Evolutionary conservation across 1,284 basidiomycete genomes (phyloP), one percentile per base, ranked within the genome.

Genomic region (Moniliophthora roreri): DNA sequence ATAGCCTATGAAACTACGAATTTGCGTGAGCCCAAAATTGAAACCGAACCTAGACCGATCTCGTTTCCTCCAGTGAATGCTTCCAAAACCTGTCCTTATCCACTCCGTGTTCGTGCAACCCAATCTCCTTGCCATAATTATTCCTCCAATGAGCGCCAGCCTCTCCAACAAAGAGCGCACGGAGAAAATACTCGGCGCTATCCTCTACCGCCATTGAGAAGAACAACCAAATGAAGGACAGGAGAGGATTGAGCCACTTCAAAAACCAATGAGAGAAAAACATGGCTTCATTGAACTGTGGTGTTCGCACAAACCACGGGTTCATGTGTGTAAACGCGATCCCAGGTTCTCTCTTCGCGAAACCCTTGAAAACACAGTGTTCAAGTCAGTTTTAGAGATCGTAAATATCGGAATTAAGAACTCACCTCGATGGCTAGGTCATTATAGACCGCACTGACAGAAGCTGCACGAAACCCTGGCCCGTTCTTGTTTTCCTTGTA

Each of bases 61-160:
- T 23, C 21, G 44, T 46, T 24, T 46, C 44, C 44, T 46, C 44
- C 44, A 46, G 10, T 18, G 44, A 46, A 32, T 46, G 44, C 26
- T 32, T 46, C 44, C 44, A 46, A 46, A 46, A 46, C 24, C 16
- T 15, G 5, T 46, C 44, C 28, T 46, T 46, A 18, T 46, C 44
- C 24, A 46, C 44, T 9, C 24, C 44, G 18, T 46, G 9, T 16
- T 28, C 44, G 9, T 7, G 16, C 16, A 32, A 16, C 11, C 44
- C 44, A 46, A 46, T 46, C 11, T 32, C 44, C 6, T 26, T 26
- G 7, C 24, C 44, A 4, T 32, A 2, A 16, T n/a, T 46, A 32
- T 32, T n/a, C 44, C 44, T 46, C 24, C 44, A 28, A 24, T 46
- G 26, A n/a, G 28, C 24, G 7, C 44, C 44, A 15, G 23, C 44